phyloP scores from a whole-genome alignment of 129 eudicot genomes.

The Helichrysum umbraculigerum region DNA sequence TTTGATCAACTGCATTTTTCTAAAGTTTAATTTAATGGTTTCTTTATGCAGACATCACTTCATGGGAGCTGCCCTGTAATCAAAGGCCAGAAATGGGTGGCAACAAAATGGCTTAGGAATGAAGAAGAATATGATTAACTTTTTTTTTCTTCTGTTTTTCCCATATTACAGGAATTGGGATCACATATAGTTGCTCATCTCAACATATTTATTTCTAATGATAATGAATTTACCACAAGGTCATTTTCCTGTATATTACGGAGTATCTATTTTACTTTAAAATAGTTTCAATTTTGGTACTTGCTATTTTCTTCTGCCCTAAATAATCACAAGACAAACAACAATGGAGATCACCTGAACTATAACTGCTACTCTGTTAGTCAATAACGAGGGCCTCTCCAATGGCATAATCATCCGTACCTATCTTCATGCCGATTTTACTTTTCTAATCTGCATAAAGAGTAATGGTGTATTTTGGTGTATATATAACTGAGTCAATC shows the following conservation, averaged over 20 bases:
- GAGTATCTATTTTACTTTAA: background rate
- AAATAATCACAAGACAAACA: background rate
- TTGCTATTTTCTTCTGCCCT: background rate
- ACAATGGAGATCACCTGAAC: background rate
- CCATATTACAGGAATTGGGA: background rate
- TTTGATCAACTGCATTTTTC: background rate
- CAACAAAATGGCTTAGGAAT: constrained; percentile 96
- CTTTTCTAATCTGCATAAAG: background rate
- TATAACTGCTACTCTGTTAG: background rate
- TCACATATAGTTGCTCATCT: constrained; percentile 14
- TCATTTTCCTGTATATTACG: constrained; percentile 2
- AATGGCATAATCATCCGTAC: no score
- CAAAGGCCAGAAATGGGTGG: constrained; percentile 96
- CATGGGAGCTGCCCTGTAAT: constrained; percentile 96
- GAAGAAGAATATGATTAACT: constrained; percentile 52
- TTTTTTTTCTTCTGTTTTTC: background rate
- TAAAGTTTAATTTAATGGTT: constrained; percentile 17
- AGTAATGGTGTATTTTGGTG: background rate
- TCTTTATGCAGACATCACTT: constrained; percentile 62
- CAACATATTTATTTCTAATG: constrained; percentile 20
- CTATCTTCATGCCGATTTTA: background rate
- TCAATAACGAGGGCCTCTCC: no score
- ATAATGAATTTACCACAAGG: constrained; percentile 9
- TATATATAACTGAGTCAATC: no score
- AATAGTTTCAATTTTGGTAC: background rate